Evolutionary conservation across 495 filamentous ascomycete species (phyloP).

Genomic region (Lophiostoma macrostomum): DNA sequence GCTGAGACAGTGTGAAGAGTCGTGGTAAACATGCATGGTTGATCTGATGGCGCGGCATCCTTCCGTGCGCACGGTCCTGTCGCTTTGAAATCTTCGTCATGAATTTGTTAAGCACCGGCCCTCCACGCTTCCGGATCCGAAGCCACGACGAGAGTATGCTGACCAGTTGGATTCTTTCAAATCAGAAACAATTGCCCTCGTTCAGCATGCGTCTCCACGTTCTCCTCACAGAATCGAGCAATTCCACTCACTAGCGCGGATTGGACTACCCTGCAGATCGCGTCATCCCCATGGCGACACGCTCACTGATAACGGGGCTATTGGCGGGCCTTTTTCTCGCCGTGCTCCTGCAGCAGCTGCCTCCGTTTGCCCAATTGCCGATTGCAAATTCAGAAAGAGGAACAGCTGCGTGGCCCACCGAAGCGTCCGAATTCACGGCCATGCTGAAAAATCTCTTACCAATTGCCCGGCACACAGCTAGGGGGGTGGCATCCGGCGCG

Average conservation of each 20-base stretch:
- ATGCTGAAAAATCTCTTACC: slow-evolving; percentile 29
- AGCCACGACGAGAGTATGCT: too few species aligned
- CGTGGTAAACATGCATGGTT: too few species aligned
- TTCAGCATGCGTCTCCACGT: not conserved
- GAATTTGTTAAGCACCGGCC: too few species aligned
- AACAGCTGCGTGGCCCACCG: not conserved
- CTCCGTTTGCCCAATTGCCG: slow-evolving; percentile 5
- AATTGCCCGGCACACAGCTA: slow-evolving; percentile 12
- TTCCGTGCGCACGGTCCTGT: too few species aligned
- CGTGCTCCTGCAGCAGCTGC: slow-evolving; percentile 1
- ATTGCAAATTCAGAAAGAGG: too few species aligned
- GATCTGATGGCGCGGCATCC: too few species aligned
- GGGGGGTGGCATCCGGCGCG: not conserved
- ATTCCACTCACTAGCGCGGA: not conserved
- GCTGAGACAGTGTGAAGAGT: too few species aligned
- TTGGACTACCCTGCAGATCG: not conserved
- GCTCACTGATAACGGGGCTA: slow-evolving; percentile 10
- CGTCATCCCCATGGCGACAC: slow-evolving; percentile 6
- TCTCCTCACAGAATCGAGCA: not conserved
- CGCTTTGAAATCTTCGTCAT: too few species aligned
- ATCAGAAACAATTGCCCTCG: too few species aligned
- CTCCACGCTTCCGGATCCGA: too few species aligned
- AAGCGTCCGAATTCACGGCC: not conserved
- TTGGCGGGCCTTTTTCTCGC: slow-evolving; percentile 17
- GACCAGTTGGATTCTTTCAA: too few species aligned